Base-by-base conservation (phyloP, 73 alveolate species). In the Tetrahymena thermophila region DNA sequence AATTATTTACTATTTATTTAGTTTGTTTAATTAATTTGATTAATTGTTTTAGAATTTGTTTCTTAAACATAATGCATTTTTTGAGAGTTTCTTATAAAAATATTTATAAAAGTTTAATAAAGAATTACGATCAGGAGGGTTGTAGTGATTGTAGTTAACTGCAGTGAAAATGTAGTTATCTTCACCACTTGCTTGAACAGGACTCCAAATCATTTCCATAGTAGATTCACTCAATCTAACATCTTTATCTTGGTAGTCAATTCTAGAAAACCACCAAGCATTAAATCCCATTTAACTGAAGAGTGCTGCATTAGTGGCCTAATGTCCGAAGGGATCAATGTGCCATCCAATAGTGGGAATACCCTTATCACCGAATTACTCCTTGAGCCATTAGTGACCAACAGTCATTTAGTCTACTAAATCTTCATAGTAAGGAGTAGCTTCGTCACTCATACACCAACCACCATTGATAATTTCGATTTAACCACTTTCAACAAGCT, bases 251-350 rank as follows among this genome's bases (percentile, higher is more conserved):
- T 97, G 95, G 95, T 96, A 96, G 96, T 98, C 99, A 55, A 97
- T 93, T 95, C 99, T 96, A 43, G 99, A 97, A 93, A 98, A 97
- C 96, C 98, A 98, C 97, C 98, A 97, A 57, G 98, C 99, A 94
- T 98, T 98, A 95, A 98, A 98, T 43, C 99, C 99, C 99, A 98
- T 98, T 50, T 98, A 98, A 40, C 98, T 97, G 93, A 98, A 98
- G 85, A 98, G 95, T 44, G 98, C 98, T 35, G 99, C 99, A 93
- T 98, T 97, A 9, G 99, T 98, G 40, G 98, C 93, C 23, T 99
- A 97, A 94, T 98, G 99, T 10, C 99, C 99, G 93, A 98, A 98
- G 34, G 99, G 99, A 96, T 98, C 99, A 89, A 98, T 96, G 96
- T 98, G 98, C 99, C 99, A 98, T 35, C 99, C 99, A 31, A 96